phyloP scores from a whole-genome alignment of 208 protist species.

The Novymonas esmeraldas region DNA sequence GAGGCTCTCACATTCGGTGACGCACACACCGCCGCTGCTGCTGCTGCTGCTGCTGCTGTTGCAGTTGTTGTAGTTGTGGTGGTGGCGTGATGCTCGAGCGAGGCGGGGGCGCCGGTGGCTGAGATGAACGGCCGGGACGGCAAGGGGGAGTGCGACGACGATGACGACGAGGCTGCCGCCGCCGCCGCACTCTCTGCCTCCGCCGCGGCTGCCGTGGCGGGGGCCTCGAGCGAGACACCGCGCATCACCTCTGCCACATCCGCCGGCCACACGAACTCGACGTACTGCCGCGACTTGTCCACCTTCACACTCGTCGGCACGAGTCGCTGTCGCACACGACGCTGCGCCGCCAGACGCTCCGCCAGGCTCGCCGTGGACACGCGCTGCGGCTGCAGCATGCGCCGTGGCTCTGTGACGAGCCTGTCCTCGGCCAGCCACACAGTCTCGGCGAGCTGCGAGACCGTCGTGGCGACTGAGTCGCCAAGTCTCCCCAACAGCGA shows the following conservation, averaged over 20 bases:
- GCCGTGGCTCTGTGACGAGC: conserved; percentile 74
- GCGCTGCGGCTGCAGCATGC: conserved; percentile 38
- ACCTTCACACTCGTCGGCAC: conserved; percentile 64
- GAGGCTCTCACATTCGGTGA: neutral
- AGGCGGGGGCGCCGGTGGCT: no score
- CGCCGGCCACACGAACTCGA: conserved; percentile 74
- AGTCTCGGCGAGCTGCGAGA: conserved; percentile 21
- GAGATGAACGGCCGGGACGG: no score
- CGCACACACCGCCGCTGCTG: neutral
- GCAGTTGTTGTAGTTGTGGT: no score
- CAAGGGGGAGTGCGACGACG: no score
- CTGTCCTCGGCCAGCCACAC: conserved; percentile 43
- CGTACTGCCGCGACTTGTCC: conserved; percentile 55
- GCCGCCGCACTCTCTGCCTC: neutral
- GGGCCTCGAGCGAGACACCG: conserved; percentile 7
- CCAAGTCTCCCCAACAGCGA: conserved; percentile 10
- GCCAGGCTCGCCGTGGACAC: conserved; percentile 48
- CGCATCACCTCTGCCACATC: conserved; percentile 29
- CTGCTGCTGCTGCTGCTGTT: no score
- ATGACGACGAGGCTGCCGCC: no score
- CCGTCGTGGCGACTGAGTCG: conserved; percentile 29
- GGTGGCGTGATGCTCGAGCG: no score
- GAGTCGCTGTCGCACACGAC: conserved; percentile 43
- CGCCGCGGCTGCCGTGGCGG: neutral
- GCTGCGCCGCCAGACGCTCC: conserved; percentile 67